Evolutionary conservation across 2,329 filamentous ascomycete genomes (phyloP).

Genomic region (Aspergillus sp.): DNA sequence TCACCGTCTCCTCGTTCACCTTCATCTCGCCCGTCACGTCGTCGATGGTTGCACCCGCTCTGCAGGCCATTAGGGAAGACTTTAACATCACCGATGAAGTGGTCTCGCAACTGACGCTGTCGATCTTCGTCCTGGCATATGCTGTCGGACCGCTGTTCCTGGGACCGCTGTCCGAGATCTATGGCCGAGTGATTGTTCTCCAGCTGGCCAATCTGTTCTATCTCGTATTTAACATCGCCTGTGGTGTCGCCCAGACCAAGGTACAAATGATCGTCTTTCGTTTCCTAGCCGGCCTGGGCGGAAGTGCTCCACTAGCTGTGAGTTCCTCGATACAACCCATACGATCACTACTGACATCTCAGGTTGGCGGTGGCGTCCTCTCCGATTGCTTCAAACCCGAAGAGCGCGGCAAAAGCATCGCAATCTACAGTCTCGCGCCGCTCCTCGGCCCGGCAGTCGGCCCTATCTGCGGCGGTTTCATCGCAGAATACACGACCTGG

Average conservation of each 20-base stretch:
- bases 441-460: slow-evolving; percentile 66
- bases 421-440: slow-evolving; percentile 62
- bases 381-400: slow-evolving; percentile 61
- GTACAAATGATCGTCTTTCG: slow-evolving; percentile 58
- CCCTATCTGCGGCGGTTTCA: slow-evolving; percentile 65
- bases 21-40: slow-evolving; percentile 64
- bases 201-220: slow-evolving; percentile 57
- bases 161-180: slow-evolving; percentile 56
- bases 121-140: slow-evolving; percentile 56
- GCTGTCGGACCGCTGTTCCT: slow-evolving; percentile 53
- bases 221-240: slow-evolving; percentile 59
- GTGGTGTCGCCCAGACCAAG: slow-evolving; percentile 55
- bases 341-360: neutral
- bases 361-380: slow-evolving; percentile 51
- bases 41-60: slow-evolving; percentile 56
- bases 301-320: slow-evolving; percentile 55
- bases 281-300: slow-evolving; percentile 59
- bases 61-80: slow-evolving; percentile 54
- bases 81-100: slow-evolving; percentile 51
- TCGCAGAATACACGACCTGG: slow-evolving; percentile 64
- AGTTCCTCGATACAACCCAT: slow-evolving; percentile 14
- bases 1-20: slow-evolving; percentile 58
- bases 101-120: slow-evolving; percentile 50
- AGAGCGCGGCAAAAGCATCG: slow-evolving; percentile 62
- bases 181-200: slow-evolving; percentile 54